A percentile compares a stretch with the other conserved stretches of the same genome.
phyloP scores from a whole-genome alignment of 1,139 yeast genomes.

The Blastobotrys indianensis region DNA sequence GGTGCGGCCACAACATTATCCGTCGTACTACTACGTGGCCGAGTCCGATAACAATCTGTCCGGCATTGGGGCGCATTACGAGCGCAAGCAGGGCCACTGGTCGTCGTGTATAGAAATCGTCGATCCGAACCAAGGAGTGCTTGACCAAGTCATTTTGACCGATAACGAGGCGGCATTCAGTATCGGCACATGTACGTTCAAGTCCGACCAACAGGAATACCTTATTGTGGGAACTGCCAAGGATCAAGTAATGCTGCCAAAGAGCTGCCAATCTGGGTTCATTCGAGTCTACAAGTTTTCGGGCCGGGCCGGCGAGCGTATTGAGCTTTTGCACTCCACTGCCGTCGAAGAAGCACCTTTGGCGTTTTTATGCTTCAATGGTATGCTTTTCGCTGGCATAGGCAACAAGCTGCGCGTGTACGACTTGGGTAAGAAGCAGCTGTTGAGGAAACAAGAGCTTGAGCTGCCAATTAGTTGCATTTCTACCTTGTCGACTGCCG shows the following conservation, averaged over 20 bases:
- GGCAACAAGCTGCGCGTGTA: slow-evolving; percentile 52
- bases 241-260: slow-evolving; percentile 39
- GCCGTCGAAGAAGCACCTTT: slow-evolving; percentile 45
- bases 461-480: slow-evolving; percentile 40
- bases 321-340: slow-evolving; percentile 60
- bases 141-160: slow-evolving; percentile 41
- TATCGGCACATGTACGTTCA: slow-evolving; percentile 36
- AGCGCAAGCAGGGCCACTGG: slow-evolving; percentile 33
- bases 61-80: slow-evolving; percentile 5
- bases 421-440: slow-evolving; percentile 74
- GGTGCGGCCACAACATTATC: slow-evolving; percentile 22
- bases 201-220: slow-evolving; percentile 33
- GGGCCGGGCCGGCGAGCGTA: slow-evolving; percentile 35
- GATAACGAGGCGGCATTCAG: slow-evolving; percentile 42
- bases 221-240: slow-evolving; percentile 47
- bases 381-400: slow-evolving; percentile 56
- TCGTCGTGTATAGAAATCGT: slow-evolving; percentile 52
- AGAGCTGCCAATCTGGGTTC: slow-evolving; percentile 31
- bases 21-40: slow-evolving; percentile 35
- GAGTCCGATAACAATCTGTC: slow-evolving; percentile 43
- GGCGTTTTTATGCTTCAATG: slow-evolving; percentile 53
- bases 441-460: slow-evolving; percentile 55
- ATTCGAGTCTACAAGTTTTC: slow-evolving; percentile 43
- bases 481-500: slow-evolving; percentile 35
- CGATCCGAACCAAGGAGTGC: slow-evolving; percentile 36